phyloP scores from a whole-genome alignment of 2,329 filamentous ascomycete genomes.

The Hypoxylon sp. region DNA sequence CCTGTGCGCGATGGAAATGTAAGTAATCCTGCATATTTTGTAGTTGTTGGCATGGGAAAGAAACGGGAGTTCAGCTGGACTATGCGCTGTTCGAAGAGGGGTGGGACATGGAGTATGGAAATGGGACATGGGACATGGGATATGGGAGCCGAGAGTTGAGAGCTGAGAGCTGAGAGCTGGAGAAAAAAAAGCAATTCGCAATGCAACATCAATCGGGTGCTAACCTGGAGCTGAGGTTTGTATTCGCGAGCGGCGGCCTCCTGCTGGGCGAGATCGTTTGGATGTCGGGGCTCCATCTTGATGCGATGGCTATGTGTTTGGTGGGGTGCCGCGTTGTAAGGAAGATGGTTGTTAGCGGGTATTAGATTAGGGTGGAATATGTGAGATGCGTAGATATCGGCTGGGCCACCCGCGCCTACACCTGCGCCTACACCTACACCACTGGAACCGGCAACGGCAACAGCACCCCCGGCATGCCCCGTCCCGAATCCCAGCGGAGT shows the following conservation, averaged over 20 bases:
- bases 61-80: conserved; percentile 8
- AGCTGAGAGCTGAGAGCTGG: too few species aligned
- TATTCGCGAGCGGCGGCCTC: conserved; percentile 71
- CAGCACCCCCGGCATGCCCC: conserved; percentile 40
- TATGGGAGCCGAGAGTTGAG: not conserved
- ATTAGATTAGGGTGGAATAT: conserved; percentile 42
- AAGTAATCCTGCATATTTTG: conserved; percentile 25
- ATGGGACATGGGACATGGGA: not conserved
- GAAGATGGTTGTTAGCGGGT: conserved; percentile 40
- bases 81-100: conserved; percentile 1
- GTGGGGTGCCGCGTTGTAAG: conserved; percentile 41
- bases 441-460: conserved; percentile 9
- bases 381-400: conserved; percentile 44
- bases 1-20: conserved; percentile 64
- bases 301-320: conserved; percentile 36
- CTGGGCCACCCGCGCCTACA: conserved; percentile 38
- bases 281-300: conserved; percentile 55
- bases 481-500: conserved; percentile 46
- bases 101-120: conserved; percentile 1
- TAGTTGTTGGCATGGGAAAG: conserved; percentile 14
- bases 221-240: conserved; percentile 67
- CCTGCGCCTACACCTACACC: conserved; percentile 18
- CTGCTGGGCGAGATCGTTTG: conserved; percentile 66
- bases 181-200: conserved; percentile 13
- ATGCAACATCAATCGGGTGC: conserved; percentile 37